Base-by-base conservation (phyloP, 768 basidiomycete genomes). In the Daedaleopsis nitida region DNA sequence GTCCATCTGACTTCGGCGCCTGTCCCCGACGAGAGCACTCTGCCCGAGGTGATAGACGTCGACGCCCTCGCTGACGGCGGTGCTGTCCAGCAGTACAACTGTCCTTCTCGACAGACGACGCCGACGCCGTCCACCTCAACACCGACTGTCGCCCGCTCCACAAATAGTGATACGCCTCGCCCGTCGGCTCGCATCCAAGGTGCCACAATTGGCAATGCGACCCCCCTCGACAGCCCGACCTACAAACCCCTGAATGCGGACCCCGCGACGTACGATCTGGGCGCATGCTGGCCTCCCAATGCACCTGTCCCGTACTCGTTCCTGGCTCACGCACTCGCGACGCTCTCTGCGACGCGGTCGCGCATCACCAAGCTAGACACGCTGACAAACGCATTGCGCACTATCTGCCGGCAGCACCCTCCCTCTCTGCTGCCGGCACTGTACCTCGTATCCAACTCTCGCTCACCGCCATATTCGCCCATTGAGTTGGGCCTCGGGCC, bases 371-470 rank as follows among this genome's bases (percentile, higher is more conserved):
- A 93, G 57, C 71, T 86, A 61, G 85, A 88, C 67, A 81, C 80
- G 17, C 74, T 92, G 58, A 88, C 87, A 39, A 96, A 96, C 67
- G 80, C 88, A 32, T 73, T 96, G 10, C 86, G 89, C 32, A 80
- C 84, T 21, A 80, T 96, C 55, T 79, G 86, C 62, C 70, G 76
- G 42, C 82, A 86, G 65, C 85, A 94, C 67, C 83, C 91, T 0
- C 57, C 78, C 21, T 89, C 91, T 43, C 81, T 96, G 47, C 76
- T 89, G 49, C 82, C 91, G n/a, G 81, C 90, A 38, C 75, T 94
- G 8, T 94, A 94, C 70, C 83, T 94, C 21, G 77, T 94, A 35
- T 92, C 92, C 13, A 95, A 94, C 71, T 83, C 89, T 21, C 79
- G 94, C 38, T 80, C 85, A 1, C 90, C 92, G 19, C 83, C 89